Base-by-base conservation (phyloP, 1,139 yeast species). In the Blastobotrys ciferrii region DNA sequence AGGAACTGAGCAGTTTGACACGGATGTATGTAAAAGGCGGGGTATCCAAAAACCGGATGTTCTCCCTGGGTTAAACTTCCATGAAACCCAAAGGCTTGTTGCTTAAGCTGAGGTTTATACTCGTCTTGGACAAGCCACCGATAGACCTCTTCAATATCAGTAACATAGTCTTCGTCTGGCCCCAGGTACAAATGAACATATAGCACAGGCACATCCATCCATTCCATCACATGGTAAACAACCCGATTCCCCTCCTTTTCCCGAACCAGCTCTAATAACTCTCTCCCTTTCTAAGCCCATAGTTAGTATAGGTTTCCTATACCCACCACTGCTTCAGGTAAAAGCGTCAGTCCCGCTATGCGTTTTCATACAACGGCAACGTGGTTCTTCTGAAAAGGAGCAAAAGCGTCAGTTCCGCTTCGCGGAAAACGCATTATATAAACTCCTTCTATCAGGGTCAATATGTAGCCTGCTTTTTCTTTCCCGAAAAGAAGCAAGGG, bases 21-120 rank as follows among this genome's bases (percentile, higher is more conserved):
- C 7, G 74, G 74, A 48, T 70, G 74, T 14, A 71, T 43, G 51
- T 54, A 68, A 50, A 67, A 63, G 7, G 59, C 53, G 1, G 71
- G 70, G 30, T 59, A 49, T 2, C 65, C 65, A 31, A 58, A 50
- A 3, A 54, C 32, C 9, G 73, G 73, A 49, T 67, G 71, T 43
- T 62, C 69, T 2, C 65, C 63, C 38, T 64, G 70, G 11, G 68
- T 54, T n/a, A 60, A 37, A 30, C 53, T 54, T 4, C 43, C 54
- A 46, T 18, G 18, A 4, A 18, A 9, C 9, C 41, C 42, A 15
- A 19, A 20, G 30, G 12, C 20, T 13, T 20, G 36, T 17, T 23
- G 32, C 12, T 28, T 17, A 28, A 53, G 28, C 25, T 39, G 14
- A 2, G 37, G 46, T 4, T 43, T 30, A 37, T 42, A 49, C 4